These are phyloP conservation scores for Cryptococcus amylolentus DNA, from an alignment of 1,284 basidiomycete species.

Conservation along the genomic window DNA sequence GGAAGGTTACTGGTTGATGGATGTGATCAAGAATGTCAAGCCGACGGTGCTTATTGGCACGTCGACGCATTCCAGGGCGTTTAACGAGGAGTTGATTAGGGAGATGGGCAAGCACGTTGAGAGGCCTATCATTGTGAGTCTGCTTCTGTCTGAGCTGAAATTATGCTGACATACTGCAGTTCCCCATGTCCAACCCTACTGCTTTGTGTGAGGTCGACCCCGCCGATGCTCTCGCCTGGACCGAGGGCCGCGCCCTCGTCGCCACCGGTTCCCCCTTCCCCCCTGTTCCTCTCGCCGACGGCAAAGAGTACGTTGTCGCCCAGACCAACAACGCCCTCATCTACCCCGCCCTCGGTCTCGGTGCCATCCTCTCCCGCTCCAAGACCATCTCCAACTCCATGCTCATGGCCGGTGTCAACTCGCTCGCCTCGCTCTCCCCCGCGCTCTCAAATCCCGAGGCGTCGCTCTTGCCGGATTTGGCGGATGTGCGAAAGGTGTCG, in stretches of 20 bases:
- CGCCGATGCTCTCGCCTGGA: slow-evolving; percentile 56
- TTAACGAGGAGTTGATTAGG: slow-evolving; percentile 65
- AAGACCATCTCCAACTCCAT: slow-evolving; percentile 62
- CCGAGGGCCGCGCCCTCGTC: slow-evolving; percentile 66
- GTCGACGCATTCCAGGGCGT: slow-evolving; percentile 74
- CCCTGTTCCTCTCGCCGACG: slow-evolving; percentile 60
- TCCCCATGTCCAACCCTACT: slow-evolving; percentile 80
- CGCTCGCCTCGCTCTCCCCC: slow-evolving; percentile 70
- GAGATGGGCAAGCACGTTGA: slow-evolving; percentile 69
- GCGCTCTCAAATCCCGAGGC: slow-evolving; percentile 64
- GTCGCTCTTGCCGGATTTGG: slow-evolving; percentile 57
- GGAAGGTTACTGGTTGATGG: slow-evolving; percentile 45
- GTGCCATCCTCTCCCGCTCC: slow-evolving; percentile 62
- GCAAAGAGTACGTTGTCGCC: slow-evolving; percentile 39
- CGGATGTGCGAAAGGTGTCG: slow-evolving; percentile 62
- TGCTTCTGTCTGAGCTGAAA: no score
- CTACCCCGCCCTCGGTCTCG: slow-evolving; percentile 74
- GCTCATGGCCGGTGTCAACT: slow-evolving; percentile 65
- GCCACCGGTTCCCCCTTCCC: slow-evolving; percentile 80
- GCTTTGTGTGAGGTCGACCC: slow-evolving; percentile 71
- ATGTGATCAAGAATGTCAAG: slow-evolving; percentile 65
- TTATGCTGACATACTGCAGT: slow-evolving; percentile 21
- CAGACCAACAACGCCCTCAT: slow-evolving; percentile 62
- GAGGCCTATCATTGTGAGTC: slow-evolving; percentile 64
- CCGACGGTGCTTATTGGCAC: slow-evolving; percentile 80